Base-by-base conservation (phyloP, 208 protist species). In the Trichomonas tenax region DNA sequence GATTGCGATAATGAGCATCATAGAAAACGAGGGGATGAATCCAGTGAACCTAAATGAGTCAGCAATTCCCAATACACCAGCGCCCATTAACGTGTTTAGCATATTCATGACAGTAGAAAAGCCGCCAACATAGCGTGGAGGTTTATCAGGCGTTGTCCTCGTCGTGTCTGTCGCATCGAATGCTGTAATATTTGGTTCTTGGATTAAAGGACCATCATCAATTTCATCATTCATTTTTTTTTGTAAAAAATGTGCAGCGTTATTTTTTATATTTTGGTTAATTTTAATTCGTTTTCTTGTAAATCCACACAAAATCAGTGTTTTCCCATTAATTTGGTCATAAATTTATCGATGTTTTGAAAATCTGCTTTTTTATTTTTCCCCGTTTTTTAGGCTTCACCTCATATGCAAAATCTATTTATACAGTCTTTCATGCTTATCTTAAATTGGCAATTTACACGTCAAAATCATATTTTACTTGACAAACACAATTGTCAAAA, bases 101-200 rank as follows among this genome's bases (percentile, higher is more conserved):
- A 93, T 34, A 38, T 93, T 93, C 86, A 93, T 93, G 45, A 93
- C 86, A 44, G 86, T 93, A 8, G 86, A 41, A 93, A 93, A 93
- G 17, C 41, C 41, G 10, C 86, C 26, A 44, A 93, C 86, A 72
- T 72, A 72, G 26, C 58, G 58, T 21, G 58, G 58, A n/a, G 58
- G 58, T 26, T 72, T 72, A 72, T 72, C 58, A 3, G 58, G 58
- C 26, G 58, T 72, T 6, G 58, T 72, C 58, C 58, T 72, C 58
- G 58, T 72, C 26, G 58, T 72, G 26, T 72, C 58, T 8, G 58
- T 72, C 4, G 58, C 58, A 72, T 72, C 58, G 26, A 72, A 72
- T 72, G 58, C 21, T 26, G 21, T 72, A n/a, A 72, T 72, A 72
- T 26, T 72, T 72, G 58, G 58, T 72, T 72, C 58, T 72, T 8